Base-by-base conservation (phyloP, 495 filamentous ascomycete species). In the Xylaria telfairii region DNA sequence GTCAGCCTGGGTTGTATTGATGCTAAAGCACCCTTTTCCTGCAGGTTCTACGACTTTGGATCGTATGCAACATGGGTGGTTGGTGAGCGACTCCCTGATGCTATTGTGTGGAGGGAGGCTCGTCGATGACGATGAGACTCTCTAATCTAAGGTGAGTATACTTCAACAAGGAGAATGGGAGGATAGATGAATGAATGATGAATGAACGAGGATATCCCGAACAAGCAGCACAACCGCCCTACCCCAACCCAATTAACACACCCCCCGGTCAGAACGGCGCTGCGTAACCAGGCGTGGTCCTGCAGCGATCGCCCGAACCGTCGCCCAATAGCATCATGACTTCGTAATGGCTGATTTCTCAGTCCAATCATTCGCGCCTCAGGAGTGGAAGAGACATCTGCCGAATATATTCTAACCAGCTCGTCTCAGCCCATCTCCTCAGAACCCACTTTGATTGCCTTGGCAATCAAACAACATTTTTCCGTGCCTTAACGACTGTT, bases 351-450 rank as follows among this genome's bases (percentile, higher is more conserved):
- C 41, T 57, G 51, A 28, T 67, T 57, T n/a, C 26, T 6, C 47
- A 42, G 51, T 26, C 65, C 65, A 67, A 57, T 67, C 49, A 57
- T 28, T 42, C 53, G 6, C 39, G 15, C 39, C 17, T 24, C 51
- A 68, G 51, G 10, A 60, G 54, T 59, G 53, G 21, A 15, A n/a
- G 51, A 57, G 37, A 68, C 65, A 68, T 68, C 65, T 68, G 65
- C 65, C 65, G 65, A 68, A 68, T 59, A 34, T 57, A 17, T 41
- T 26, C 65, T 68, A 60, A 47, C 39, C 30, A 68, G 51, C 65
- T 68, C 51, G 53, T 47, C 65, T 68, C 65, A 68, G 65, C 65
- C 64, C 49, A 34, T 68, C 65, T 68, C 65, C 51, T 46, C 65
- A 59, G 54, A 68, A 37, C 54, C 65, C 65, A 68, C 65, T 53